These are phyloP conservation scores for Neofusicoccum cordaticola DNA, from an alignment of 2,329 filamentous ascomycete genomes.

Conservation along the genomic window DNA sequence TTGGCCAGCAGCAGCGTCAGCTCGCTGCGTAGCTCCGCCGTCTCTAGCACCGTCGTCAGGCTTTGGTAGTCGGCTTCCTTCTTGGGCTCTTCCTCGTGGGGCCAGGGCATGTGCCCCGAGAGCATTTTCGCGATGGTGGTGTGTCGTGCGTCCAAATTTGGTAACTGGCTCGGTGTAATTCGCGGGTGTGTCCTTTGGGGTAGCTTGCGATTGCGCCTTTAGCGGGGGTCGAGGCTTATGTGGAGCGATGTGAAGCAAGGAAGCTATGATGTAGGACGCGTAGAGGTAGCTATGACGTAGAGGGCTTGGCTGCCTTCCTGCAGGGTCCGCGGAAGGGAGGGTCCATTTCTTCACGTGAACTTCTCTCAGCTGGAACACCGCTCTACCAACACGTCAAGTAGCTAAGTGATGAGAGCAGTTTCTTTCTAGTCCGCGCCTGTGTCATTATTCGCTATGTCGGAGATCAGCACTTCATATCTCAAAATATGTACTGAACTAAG, in stretches of 20 bases:
- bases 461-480: no score
- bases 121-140: conserved; percentile 9
- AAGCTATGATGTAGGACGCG: not conserved
- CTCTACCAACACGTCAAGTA: no score
- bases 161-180: not conserved
- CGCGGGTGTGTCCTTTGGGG: not conserved
- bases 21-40: conserved; percentile 41
- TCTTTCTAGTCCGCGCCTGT: no score
- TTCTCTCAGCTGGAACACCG: no score
- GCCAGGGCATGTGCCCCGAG: conserved; percentile 12
- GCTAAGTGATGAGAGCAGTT: no score
- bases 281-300: conserved; percentile 10
- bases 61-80: not conserved
- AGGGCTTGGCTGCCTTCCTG: conserved; percentile 8
- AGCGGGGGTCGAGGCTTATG: not conserved
- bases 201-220: not conserved
- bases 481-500: no score
- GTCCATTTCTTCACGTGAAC: not conserved
- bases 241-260: conserved; percentile 14
- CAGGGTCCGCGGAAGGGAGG: conserved; percentile 1
- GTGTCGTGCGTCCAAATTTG: no score
- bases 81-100: not conserved
- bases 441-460: no score
- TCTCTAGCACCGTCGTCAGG: conserved; percentile 35
- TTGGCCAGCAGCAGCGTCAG: conserved; percentile 47